Conservation (phyloP, 176 grass and related monocot genomes). For the Puccinellia tenuiflora region DNA sequence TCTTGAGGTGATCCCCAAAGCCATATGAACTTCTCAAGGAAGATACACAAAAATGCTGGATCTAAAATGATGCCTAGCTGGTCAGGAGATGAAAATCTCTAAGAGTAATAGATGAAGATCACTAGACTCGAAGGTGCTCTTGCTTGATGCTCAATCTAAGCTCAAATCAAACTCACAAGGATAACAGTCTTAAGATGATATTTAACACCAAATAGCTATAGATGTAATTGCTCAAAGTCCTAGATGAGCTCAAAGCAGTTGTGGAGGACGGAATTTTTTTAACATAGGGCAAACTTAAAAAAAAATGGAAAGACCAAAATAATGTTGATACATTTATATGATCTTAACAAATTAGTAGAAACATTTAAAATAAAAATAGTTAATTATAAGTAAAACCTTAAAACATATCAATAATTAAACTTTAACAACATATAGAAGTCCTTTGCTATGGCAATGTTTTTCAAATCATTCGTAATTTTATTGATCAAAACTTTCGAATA, state of each 20-base stretch:
- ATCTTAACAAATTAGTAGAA: too few relatives aligned
- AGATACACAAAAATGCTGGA: not conserved
- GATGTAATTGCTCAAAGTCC: not conserved
- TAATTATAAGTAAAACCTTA: too few relatives aligned
- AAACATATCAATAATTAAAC: too few relatives aligned
- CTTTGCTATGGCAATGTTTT: too few relatives aligned
- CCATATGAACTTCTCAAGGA: not conserved
- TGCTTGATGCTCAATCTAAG: not conserved
- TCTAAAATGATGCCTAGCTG: not conserved
- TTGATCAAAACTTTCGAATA: too few relatives aligned
- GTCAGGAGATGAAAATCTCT: not conserved
- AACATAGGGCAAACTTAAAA: too few relatives aligned
- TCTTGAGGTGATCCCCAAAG: not conserved
- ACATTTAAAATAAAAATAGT: too few relatives aligned
- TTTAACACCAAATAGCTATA: not conserved
- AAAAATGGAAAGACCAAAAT: too few relatives aligned
- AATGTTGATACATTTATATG: too few relatives aligned
- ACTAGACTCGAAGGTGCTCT: not conserved
- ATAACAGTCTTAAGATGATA: not conserved
- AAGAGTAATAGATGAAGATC: not conserved
- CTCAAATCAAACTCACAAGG: not conserved
- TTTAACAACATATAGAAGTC: too few relatives aligned
- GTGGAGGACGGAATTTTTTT: too few relatives aligned
- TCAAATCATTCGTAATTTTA: too few relatives aligned
- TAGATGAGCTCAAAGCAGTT: not conserved